Base-by-base conservation (phyloP, 495 filamentous ascomycete genomes). In the Penicillium herquei region DNA sequence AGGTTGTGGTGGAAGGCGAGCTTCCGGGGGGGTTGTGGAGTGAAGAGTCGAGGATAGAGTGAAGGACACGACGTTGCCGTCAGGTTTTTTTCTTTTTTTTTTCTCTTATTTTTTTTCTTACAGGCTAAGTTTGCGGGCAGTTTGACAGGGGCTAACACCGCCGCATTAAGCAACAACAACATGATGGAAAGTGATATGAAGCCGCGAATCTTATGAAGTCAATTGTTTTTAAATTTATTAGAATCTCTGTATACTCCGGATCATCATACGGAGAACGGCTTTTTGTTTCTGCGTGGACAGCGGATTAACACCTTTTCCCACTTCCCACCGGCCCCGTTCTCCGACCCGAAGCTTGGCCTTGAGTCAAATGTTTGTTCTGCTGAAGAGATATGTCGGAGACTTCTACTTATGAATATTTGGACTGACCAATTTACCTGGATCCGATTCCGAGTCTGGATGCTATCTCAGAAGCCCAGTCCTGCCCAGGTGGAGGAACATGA, bases 241-340 rank as follows among this genome's bases (percentile, higher is more conserved):
- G 39, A 31, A 34, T 39, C 21, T 52, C 56, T 66, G 55, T 70
- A 67, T 66, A 69, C 67, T 66, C 65, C 46, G 66, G 70, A 70
- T 72, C 66, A 72, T 74, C 64, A 60, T 58, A 64, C 72, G 67
- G 67, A 72, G 63, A 66, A 70, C 69, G 74, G 74, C 70, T 65
- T 74, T 77, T 77, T 66, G 68, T 77, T 77, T 77, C 74, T 77
- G 74, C 74, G 74, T 71, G 68, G 66, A 63, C 64, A 66, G 63
- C 74, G 74, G 74, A 77, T 77, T 77, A 77, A 77, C 67, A 75
- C 72, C 73, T 73, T 77, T 77, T 75, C 74, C 73, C 68, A 65
- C 63, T 26, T 26, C 21, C 21, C 21, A 26, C 69, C 9, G 65
- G 63, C 55, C 57, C 57, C 67, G 49, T 51, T 51, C 48, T 30